A percentile compares a stretch with the other conserved stretches of the same genome.
Evolutionary conservation across 2,329 filamentous ascomycete species (phyloP).

Genomic region (Aschersonia sp.): DNA sequence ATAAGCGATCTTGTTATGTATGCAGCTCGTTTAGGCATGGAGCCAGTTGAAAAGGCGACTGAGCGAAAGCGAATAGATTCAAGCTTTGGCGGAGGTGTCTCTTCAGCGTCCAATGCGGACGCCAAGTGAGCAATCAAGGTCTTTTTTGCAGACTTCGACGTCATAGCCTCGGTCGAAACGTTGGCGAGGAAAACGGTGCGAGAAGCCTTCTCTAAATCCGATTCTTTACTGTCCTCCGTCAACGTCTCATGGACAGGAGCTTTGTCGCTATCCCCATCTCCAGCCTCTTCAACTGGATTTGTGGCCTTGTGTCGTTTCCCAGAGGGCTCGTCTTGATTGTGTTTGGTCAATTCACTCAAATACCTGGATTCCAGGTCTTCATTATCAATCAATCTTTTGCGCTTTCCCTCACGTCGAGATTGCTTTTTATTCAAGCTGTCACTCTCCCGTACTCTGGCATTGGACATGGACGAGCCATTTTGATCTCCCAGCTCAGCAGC

Average conservation of each 20-base stretch:
- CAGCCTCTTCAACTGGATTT: slow-evolving; percentile 23
- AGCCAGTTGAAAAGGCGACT: slow-evolving; percentile 62
- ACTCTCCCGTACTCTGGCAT: too few species aligned
- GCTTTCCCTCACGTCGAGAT: slow-evolving; percentile 37
- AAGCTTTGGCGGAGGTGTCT: slow-evolving; percentile 51
- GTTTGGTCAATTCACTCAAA: slow-evolving; percentile 46
- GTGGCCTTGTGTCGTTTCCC: slow-evolving; percentile 38
- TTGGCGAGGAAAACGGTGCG: slow-evolving; percentile 91
- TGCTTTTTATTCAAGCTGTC: slow-evolving; percentile 6
- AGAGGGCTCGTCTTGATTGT: slow-evolving; percentile 41
- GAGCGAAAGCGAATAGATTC: slow-evolving; percentile 92
- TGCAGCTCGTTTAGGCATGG: slow-evolving; percentile 84
- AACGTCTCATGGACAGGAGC: slow-evolving; percentile 43
- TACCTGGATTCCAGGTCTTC: slow-evolving; percentile 60
- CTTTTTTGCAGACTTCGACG: slow-evolving; percentile 69
- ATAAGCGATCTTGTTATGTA: slow-evolving; percentile 85
- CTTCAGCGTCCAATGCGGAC: slow-evolving; percentile 49
- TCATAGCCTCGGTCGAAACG: slow-evolving; percentile 70
- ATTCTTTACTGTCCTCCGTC: slow-evolving; percentile 41
- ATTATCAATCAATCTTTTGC: slow-evolving; percentile 52
- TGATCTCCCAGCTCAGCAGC: too few species aligned
- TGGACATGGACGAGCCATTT: too few species aligned
- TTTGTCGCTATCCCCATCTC: slow-evolving; percentile 24
- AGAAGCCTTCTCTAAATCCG: slow-evolving; percentile 57
- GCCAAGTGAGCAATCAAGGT: slow-evolving; percentile 59